A percentile compares a stretch with the other conserved stretches of the same genome.
Evolutionary conservation across 2,329 filamentous ascomycete genomes (phyloP).

Genomic region (Davidsoniella australis): DNA sequence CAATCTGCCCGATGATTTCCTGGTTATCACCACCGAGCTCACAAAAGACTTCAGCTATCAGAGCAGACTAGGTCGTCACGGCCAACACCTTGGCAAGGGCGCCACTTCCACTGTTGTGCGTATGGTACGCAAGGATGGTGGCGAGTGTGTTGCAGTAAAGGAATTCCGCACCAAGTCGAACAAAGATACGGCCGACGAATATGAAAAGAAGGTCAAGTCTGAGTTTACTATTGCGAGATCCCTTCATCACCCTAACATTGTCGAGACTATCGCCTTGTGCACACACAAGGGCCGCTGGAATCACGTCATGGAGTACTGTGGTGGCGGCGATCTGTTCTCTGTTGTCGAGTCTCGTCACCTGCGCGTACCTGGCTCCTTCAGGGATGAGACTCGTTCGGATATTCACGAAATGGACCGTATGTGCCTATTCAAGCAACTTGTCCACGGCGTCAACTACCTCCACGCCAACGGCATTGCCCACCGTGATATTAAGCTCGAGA

Average conservation of each 20-base stretch:
- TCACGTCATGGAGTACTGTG: constrained; percentile 87
- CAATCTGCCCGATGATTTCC: constrained; percentile 56
- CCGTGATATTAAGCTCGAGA: constrained; percentile 81
- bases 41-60: constrained; percentile 53
- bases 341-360: constrained; percentile 59
- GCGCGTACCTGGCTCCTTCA: constrained; percentile 20
- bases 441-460: constrained; percentile 67
- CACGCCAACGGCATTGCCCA: constrained; percentile 76
- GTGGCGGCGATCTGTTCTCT: constrained; percentile 61
- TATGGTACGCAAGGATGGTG: constrained; percentile 54
- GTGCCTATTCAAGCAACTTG: constrained; percentile 78
- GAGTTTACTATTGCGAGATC: constrained; percentile 81
- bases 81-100: constrained; percentile 64
- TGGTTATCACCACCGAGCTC: constrained; percentile 52
- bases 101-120: constrained; percentile 68
- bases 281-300: constrained; percentile 62
- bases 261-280: constrained; percentile 63
- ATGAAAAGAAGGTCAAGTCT: constrained; percentile 78
- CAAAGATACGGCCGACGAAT: constrained; percentile 54
- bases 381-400: background rate
- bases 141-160: constrained; percentile 67
- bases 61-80: constrained; percentile 53
- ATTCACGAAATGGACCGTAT: constrained; percentile 42
- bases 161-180: constrained; percentile 62
- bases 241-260: constrained; percentile 71